These are phyloP conservation scores for Volvox carteri DNA, from an alignment of 163 green algal genomes.

Conservation along the genomic window DNA sequence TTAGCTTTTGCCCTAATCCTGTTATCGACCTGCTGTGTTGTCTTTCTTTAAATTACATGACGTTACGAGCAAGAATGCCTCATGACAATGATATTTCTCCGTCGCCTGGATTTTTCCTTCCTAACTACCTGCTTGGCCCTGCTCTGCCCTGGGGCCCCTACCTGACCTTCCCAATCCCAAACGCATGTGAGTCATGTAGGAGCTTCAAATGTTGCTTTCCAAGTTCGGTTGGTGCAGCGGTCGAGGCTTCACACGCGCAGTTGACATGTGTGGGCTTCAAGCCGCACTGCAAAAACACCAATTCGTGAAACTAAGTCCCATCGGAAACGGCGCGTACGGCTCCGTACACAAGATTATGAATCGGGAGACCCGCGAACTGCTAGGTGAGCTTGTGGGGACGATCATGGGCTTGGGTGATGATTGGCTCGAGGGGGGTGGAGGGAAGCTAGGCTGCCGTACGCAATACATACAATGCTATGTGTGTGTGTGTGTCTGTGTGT, in stretches of 20 bases:
- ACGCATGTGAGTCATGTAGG: not conserved
- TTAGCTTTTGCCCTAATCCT: not conserved
- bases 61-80: not conserved
- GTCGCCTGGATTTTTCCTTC: not conserved
- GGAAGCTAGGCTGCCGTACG: too few species aligned
- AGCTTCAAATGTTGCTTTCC: conserved; percentile 13
- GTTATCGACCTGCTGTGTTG: not conserved
- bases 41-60: not conserved
- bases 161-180: not conserved
- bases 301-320: not conserved
- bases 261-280: not conserved
- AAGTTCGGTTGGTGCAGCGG: not conserved
- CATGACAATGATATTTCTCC: too few species aligned
- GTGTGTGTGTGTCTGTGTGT: not conserved
- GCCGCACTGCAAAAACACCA: conserved; percentile 11
- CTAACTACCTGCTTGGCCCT: too few species aligned
- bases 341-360: conserved; percentile 81
- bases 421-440: too few species aligned
- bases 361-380: conserved; percentile 70
- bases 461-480: not conserved
- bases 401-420: too few species aligned
- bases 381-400: conserved; percentile 59
- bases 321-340: conserved; percentile 33
- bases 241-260: not conserved
- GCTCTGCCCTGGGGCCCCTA: too few species aligned